phyloP scores from a whole-genome alignment of 176 grass and related monocot species.

The Lolium rigidum region DNA sequence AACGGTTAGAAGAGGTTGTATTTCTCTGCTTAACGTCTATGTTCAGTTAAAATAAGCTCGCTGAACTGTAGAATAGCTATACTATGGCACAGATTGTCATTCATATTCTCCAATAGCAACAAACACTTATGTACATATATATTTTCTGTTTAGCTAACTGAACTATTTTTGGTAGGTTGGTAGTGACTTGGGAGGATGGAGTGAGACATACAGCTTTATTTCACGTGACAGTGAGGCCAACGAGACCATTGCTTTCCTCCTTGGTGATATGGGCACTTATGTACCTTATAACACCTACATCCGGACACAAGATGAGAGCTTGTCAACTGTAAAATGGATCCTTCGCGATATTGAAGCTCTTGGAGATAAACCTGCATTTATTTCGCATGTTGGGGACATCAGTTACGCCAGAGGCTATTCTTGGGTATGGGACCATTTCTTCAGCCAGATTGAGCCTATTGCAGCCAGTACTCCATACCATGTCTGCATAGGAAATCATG shows the following conservation, averaged over 20 bases:
- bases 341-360: constrained; percentile 82
- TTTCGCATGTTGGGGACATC: constrained; percentile 97
- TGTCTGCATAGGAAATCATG: constrained; percentile 97
- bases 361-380: constrained; percentile 76
- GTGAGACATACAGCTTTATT: constrained; percentile 73
- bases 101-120: background rate
- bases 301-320: constrained; percentile 79
- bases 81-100: background rate
- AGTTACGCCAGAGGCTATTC: constrained; percentile 89
- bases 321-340: constrained; percentile 85
- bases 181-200: constrained; percentile 83
- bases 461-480: constrained; percentile 81
- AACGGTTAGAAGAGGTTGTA: background rate
- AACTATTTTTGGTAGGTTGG: constrained; percentile 69
- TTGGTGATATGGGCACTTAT: constrained; percentile 96
- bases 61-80: background rate
- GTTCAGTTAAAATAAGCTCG: background rate
- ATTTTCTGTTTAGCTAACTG: constrained; percentile 25
- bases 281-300: constrained; percentile 82
- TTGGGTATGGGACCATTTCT: constrained; percentile 98
- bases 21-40: background rate
- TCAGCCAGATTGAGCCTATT: constrained; percentile 90
- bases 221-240: constrained; percentile 79
- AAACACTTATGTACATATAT: constrained; percentile 12
- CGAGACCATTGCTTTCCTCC: constrained; percentile 82